These are phyloP conservation scores for Fusarium sp. DNA, from an alignment of 2,329 filamentous ascomycete genomes.

Conservation along the genomic window DNA sequence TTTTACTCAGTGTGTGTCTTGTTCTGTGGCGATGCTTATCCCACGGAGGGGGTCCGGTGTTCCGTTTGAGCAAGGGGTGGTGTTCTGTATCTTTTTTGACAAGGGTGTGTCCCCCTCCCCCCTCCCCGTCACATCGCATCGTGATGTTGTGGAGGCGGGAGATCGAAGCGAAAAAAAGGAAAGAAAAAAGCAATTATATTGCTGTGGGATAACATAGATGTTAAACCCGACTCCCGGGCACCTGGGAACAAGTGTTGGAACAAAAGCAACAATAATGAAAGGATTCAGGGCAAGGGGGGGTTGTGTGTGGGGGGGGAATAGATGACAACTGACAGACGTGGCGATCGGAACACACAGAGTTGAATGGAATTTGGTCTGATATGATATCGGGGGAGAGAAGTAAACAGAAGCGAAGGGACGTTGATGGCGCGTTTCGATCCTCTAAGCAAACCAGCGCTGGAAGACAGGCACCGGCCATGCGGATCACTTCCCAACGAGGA, in stretches of 20 bases:
- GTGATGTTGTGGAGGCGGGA: constrained; percentile 37
- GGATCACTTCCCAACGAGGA: constrained; percentile 5
- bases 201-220: background rate
- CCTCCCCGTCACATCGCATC: constrained; percentile 11
- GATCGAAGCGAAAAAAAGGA: constrained; percentile 40
- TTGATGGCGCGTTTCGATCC: constrained; percentile 3
- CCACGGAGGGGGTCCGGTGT: constrained; percentile 8
- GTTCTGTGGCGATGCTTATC: constrained; percentile 6
- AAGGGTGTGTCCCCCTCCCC: constrained; percentile 15
- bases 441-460: background rate
- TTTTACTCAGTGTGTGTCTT: background rate
- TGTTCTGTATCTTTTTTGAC: constrained; percentile 1
- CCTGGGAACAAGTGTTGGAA: constrained; percentile 14
- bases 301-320: background rate
- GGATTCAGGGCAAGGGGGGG: background rate
- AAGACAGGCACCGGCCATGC: background rate
- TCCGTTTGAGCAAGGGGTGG: constrained; percentile 17
- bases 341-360: background rate
- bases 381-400: background rate
- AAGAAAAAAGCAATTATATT: constrained; percentile 32
- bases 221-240: constrained; percentile 12
- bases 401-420: background rate
- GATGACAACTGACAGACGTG: background rate
- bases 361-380: background rate
- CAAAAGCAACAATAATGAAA: background rate